These are phyloP conservation scores for Blastobotrys proliferans DNA, from an alignment of 1,139 yeast species.

Conservation along the genomic window DNA sequence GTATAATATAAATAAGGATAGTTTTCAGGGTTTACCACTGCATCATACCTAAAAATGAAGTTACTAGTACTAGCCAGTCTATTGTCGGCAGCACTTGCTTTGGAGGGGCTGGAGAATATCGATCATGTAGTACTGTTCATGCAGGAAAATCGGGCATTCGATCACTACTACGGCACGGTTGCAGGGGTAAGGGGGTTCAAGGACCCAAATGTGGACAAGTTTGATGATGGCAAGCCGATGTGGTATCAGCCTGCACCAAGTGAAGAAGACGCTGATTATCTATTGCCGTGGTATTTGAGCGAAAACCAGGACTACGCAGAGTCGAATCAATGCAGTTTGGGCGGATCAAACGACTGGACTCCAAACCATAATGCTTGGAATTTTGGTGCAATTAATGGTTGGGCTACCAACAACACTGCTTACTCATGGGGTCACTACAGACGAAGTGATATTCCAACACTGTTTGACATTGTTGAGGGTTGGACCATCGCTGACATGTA, in stretches of 20 bases:
- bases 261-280: conserved; percentile 2
- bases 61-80: no score
- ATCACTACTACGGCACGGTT: conserved; percentile 29
- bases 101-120: conserved; percentile 54
- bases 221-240: conserved; percentile 9
- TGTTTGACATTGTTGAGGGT: conserved; percentile 24
- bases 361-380: conserved; percentile 28
- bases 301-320: conserved; percentile 18
- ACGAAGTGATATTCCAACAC: conserved; percentile 26
- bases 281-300: conserved; percentile 20
- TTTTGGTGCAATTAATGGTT: conserved; percentile 22
- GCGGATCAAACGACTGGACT: conserved; percentile 27
- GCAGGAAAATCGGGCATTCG: conserved; percentile 31
- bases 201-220: conserved; percentile 24
- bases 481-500: conserved; percentile 30
- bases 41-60: no score
- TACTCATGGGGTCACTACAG: conserved; percentile 25
- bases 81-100: no score
- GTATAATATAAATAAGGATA: no score
- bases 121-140: conserved; percentile 27
- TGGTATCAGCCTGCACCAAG: conserved; percentile 13
- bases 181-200: conserved; percentile 30
- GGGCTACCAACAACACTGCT: conserved; percentile 26
- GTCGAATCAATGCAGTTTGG: conserved; percentile 24
- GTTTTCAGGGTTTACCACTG: no score